Conservation (phyloP, 2,329 filamentous ascomycete genomes). For the Botrytis porri region DNA sequence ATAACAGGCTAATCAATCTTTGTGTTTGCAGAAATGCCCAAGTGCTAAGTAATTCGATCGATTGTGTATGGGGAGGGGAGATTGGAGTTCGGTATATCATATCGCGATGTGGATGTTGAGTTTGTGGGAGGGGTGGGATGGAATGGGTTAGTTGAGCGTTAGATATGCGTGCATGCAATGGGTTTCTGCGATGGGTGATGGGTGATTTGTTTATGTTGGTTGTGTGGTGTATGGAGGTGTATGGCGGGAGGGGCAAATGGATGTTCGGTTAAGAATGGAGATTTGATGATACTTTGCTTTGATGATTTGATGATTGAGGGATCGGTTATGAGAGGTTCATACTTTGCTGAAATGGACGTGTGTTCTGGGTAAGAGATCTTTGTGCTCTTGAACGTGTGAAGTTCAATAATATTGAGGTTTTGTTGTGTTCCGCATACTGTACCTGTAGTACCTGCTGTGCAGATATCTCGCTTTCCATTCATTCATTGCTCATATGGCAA, state of each 20-base stretch:
- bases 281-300: no score
- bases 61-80: not conserved
- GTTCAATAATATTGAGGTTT: not conserved
- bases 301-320: no score
- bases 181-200: not conserved
- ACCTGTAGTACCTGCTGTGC: not conserved
- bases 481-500: not conserved
- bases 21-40: not conserved
- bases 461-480: not conserved
- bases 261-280: not conserved
- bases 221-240: constrained; percentile 1
- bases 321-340: not conserved
- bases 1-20: not conserved
- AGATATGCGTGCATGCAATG: not conserved
- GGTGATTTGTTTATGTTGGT: not conserved
- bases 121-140: not conserved
- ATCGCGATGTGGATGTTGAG: not conserved
- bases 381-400: not conserved
- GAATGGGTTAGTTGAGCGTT: not conserved
- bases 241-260: not conserved
- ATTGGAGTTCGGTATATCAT: not conserved
- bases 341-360: not conserved
- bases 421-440: not conserved
- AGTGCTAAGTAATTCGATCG: not conserved
- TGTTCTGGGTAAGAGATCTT: no score